Evolutionary conservation across 768 basidiomycete species (phyloP), one percentile per base, ranked within the genome.

Genomic region (Chalciporus pseudorubinellus): DNA sequence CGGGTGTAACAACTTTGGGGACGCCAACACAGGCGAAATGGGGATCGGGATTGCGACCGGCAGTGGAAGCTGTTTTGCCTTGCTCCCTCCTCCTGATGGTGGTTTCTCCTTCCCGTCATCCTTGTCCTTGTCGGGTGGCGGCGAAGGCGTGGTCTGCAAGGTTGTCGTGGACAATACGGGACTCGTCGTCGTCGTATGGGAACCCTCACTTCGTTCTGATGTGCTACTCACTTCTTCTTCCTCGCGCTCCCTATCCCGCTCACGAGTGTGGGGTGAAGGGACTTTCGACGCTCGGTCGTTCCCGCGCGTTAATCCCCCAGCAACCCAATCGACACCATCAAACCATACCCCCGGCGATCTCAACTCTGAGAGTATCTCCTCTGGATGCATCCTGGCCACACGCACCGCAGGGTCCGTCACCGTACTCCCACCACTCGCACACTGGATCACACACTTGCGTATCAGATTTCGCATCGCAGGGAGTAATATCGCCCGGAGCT

Each of bases 121-220:
- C 52, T 71, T 72, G 48, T 68, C 67, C 14, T 61, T 63, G 2
- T 67, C 59, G 22, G 87, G 87, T 0, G 86, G 83, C 0, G 87
- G 87, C 2, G 84, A 86, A 0, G 87, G 87, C 7, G 87, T 89
- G n/a, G 87, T 90, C 55, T 84, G 83, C 26, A 89, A 61, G 7
- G 87, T 90, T 8, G 84, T 80, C 1, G 85, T 85, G 12, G 85
- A 87, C 22, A 89, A 62, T 4, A 88, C 86, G 0, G 87, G 88
- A 56, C 86, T 88, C 18, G 87, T 88, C 53, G 65, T 88, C n/a
- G 87, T 88, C 53, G 65, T 73, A 19, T 84, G 82, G 5, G 82
- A 84, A 8, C 72, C 75, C 44, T 75, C 75, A 39, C 75, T 77
- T 44, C 74, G 74, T n/a, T 75, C 74, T 20, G 77, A 75, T 14